Evolutionary conservation across 2,329 filamentous ascomycete genomes (phyloP).

Genomic region (Aspergillus aculeatus): DNA sequence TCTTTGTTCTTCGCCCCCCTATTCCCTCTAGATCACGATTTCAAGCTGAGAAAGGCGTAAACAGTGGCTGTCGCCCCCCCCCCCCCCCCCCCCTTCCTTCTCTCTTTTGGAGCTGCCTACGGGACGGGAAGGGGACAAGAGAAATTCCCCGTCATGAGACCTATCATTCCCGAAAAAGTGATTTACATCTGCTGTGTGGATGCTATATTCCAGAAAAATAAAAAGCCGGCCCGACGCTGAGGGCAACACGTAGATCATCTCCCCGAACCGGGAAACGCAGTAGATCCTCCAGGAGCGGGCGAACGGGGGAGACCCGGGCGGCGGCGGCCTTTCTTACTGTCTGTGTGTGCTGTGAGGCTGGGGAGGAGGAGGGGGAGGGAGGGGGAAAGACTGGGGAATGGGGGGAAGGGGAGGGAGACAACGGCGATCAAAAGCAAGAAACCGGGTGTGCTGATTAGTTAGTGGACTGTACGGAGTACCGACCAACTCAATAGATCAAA

Average conservation of each 20-base stretch:
- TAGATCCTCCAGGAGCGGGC: background rate
- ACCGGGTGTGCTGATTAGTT: background rate
- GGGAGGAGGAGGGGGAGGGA: background rate
- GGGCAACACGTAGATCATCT: constrained; percentile 2
- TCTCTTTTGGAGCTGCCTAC: too few species aligned
- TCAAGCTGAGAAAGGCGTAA: too few species aligned
- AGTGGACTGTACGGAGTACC: background rate
- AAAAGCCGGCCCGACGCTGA: constrained; percentile 3
- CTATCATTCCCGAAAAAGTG: background rate
- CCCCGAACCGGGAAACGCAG: background rate
- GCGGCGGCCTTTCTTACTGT: background rate
- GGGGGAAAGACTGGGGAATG: background rate
- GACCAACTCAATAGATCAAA: too few species aligned
- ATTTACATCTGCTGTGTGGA: too few species aligned
- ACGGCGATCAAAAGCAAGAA: background rate
- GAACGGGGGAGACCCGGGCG: background rate
- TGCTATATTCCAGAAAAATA: background rate
- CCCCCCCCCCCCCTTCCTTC: too few species aligned
- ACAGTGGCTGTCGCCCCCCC: too few species aligned
- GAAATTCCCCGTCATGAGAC: background rate
- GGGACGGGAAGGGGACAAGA: background rate
- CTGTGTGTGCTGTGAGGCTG: background rate
- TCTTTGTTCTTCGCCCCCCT: too few species aligned
- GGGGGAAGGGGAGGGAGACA: background rate
- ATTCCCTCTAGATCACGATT: too few species aligned